Evolutionary conservation across 352 stramenopile genomes (phyloP), one percentile per base, ranked within the genome.

Genomic region (Pythium myriotylum): DNA sequence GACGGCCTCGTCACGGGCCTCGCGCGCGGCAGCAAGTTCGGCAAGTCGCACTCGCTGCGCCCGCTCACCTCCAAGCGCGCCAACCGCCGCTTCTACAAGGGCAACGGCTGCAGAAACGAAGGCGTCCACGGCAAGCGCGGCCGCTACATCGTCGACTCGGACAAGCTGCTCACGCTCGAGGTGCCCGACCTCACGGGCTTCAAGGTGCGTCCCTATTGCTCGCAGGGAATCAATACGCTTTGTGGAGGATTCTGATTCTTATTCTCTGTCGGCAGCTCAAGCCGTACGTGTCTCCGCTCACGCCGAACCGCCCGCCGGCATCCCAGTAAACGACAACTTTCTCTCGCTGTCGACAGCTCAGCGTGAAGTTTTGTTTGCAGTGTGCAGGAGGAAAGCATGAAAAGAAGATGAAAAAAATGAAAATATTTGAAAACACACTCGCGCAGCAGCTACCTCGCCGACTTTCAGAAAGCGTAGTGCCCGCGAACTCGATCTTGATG

Each of bases 51-150:
- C 78, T 89, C 82, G 60, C 74, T 95, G 48, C 86, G 82, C 29
- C 91, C 92, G 27, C 83, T 98, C 26, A 97, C 86, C 27, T 96
- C 89, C 58, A 98, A 98, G 80, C 87, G 90, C 43, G 94, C 88
- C 27, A 93, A 96, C 65, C 95, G 95, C 74, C 92, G 94, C 60
- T 98, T 96, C 77, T 98, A 98, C 84, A 98, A 98, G 74, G 94
- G 94, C 29, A 98, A 98, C 53, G 91, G 91, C 69, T 93, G 80
- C 67, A 94, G 91, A 26, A 97, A 96, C 65, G 91, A 98, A 66
- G 94, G 94, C 46, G 74, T 94, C 29, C 94, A 93, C 67, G 88
- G 65, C 68, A 98, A 98, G 70, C 81, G 84, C 66, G 92, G 89
- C 62, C 91, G 85, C 78, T 98, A 97, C 76, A 74, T 97, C 59